Percentiles rank a stretch among this genome's conserved stretches.
phyloP scores from a whole-genome alignment of 139 green algal species.

The Chlorella sorokiniana region DNA sequence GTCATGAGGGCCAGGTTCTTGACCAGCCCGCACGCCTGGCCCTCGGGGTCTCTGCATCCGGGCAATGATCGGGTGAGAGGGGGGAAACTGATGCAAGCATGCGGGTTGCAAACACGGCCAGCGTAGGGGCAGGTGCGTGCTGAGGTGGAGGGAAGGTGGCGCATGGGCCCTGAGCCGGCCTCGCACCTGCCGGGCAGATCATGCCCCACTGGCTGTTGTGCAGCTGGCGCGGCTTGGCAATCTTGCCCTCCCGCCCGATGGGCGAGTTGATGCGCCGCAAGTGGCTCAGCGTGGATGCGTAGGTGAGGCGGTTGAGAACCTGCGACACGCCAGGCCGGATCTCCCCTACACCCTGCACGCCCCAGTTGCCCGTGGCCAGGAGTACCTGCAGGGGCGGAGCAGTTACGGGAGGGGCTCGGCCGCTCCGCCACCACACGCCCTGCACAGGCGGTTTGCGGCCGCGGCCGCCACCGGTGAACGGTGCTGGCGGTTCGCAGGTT shows the following conservation, averaged over 20 bases:
- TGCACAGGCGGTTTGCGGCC: no score
- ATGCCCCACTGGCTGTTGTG: conserved; percentile 99
- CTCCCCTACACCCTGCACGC: conserved; percentile 79
- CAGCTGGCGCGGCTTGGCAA: conserved; percentile 97
- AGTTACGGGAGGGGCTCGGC: no score
- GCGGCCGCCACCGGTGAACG: no score
- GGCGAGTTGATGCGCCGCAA: conserved; percentile 97
- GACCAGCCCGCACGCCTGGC: conserved; percentile 92
- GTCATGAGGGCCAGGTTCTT: conserved; percentile 99
- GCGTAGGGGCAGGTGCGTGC: background rate
- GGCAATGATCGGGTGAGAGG: no score
- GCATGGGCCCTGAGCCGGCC: background rate
- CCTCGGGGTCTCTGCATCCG: conserved; percentile 97
- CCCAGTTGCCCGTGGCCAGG: conserved; percentile 99
- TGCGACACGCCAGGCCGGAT: conserved; percentile 85
- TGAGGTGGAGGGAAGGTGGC: background rate
- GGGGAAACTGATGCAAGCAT: background rate
- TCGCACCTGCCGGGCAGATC: conserved; percentile 81
- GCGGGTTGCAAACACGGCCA: background rate
- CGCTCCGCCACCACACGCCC: no score
- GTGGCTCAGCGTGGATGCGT: conserved; percentile 94
- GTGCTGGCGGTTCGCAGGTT: no score
- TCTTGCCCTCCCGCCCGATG: conserved; percentile 93
- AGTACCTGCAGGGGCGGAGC: conserved; percentile 71
- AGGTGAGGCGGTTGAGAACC: conserved; percentile 97